phyloP scores from a whole-genome alignment of 2,329 filamentous ascomycete species.

The Cadophora luteo-olivacea region DNA sequence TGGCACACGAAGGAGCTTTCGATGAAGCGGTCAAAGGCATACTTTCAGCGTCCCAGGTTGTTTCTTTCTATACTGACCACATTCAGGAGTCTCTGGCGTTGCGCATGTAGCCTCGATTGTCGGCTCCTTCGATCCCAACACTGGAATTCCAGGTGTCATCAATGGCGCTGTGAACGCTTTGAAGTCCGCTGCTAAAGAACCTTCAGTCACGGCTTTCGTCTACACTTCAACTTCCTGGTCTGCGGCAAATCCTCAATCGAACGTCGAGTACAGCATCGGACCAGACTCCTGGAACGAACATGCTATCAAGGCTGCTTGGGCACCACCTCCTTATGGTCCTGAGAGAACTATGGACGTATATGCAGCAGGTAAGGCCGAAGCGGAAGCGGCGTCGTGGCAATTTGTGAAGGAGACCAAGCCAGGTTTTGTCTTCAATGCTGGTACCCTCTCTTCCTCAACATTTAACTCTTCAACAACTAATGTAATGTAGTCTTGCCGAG shows the following conservation, averaged over 20 bases:
- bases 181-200: conserved; percentile 45
- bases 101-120: conserved; percentile 49
- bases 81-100: conserved; percentile 42
- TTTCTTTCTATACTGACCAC: not conserved
- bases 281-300: conserved; percentile 47
- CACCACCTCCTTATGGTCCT: conserved; percentile 45
- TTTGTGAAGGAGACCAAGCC: conserved; percentile 45
- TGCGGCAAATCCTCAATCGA: conserved; percentile 33
- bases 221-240: conserved; percentile 46
- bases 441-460: not conserved
- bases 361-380: conserved; percentile 48
- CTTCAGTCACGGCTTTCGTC: conserved; percentile 49
- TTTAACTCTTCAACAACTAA: not conserved
- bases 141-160: conserved; percentile 48
- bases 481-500: conserved; percentile 31
- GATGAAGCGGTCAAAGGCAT: conserved; percentile 38
- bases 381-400: conserved; percentile 49
- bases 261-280: conserved; percentile 35
- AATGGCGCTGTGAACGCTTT: conserved; percentile 43
- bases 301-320: conserved; percentile 46
- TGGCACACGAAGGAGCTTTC: conserved; percentile 39
- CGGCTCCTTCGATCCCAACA: conserved; percentile 47
- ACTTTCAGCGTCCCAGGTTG: not conserved
- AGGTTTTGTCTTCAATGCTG: conserved; percentile 40
- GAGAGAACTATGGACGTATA: conserved; percentile 42